These are phyloP conservation scores for Leishmania arabica DNA, from an alignment of 208 protist species.

Conservation along the genomic window DNA sequence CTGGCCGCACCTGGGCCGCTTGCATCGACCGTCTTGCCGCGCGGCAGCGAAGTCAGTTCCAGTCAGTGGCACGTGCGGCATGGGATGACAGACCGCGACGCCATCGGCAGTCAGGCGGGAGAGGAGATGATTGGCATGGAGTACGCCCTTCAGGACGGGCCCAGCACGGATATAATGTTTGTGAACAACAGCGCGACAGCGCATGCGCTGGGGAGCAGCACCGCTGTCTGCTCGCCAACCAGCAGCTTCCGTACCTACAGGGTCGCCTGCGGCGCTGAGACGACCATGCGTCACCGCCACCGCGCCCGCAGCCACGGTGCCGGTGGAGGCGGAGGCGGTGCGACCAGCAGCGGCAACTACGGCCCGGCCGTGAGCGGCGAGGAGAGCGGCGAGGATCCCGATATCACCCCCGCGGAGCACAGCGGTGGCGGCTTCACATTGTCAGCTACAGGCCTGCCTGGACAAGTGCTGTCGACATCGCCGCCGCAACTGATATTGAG, in stretches of 20 bases:
- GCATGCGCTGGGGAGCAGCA: neutral
- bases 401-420: slow-evolving; percentile 1
- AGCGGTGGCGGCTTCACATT: slow-evolving; percentile 2
- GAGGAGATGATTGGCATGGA: slow-evolving; percentile 19
- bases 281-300: slow-evolving; percentile 22
- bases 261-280: neutral
- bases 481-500: neutral
- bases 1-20: neutral
- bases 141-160: slow-evolving; percentile 4
- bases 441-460: neutral
- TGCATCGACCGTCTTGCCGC: neutral
- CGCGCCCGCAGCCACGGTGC: slow-evolving; percentile 23
- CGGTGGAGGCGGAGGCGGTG: neutral
- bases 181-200: neutral
- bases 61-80: slow-evolving; percentile 4
- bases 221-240: neutral
- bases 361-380: slow-evolving; percentile 10
- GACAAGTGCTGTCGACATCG: neutral
- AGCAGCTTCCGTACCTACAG: slow-evolving; percentile 15
- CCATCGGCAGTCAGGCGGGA: neutral
- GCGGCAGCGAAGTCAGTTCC: neutral
- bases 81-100: slow-evolving; percentile 12
- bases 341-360: neutral
- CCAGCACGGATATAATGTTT: neutral
- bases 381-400: slow-evolving; percentile 24